phyloP scores from a whole-genome alignment of 2,329 filamentous ascomycete genomes.

The Chaetomium strumarium region DNA sequence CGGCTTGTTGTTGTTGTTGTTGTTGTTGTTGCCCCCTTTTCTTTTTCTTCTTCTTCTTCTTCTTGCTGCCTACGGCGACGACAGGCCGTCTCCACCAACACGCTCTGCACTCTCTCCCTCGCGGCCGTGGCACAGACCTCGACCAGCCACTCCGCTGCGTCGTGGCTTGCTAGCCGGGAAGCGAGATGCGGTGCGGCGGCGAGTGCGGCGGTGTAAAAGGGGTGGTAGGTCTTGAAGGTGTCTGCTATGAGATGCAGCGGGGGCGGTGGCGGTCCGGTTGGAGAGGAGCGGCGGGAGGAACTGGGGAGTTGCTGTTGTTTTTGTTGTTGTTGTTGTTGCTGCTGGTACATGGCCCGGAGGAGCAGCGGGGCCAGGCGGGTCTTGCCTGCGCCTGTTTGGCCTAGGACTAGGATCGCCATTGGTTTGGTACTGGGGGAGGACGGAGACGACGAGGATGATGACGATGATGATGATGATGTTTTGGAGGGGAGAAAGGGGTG shows the following conservation, averaged over 20 bases:
- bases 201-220: slow-evolving; percentile 33
- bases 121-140: slow-evolving; percentile 34
- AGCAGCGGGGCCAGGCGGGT: slow-evolving; percentile 39
- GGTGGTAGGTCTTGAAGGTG: slow-evolving; percentile 45
- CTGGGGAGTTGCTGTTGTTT: background rate
- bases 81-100: slow-evolving; percentile 42
- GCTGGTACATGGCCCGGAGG: slow-evolving; percentile 28
- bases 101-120: slow-evolving; percentile 27
- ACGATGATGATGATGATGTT: background rate
- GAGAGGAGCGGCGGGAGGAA: background rate
- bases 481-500: slow-evolving; percentile 12
- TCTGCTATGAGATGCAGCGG: slow-evolving; percentile 42
- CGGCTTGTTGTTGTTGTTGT: too few species aligned
- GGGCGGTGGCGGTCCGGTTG: slow-evolving; percentile 1
- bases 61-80: slow-evolving; percentile 32
- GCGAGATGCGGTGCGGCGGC: slow-evolving; percentile 16
- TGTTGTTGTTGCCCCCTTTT: too few species aligned
- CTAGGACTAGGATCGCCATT: slow-evolving; percentile 39
- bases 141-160: slow-evolving; percentile 41
- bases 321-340: background rate
- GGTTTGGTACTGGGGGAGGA: slow-evolving; percentile 23
- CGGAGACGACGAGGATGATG: background rate
- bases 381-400: slow-evolving; percentile 46
- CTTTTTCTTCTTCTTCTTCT: background rate
- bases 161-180: slow-evolving; percentile 34